phyloP scores from a whole-genome alignment of 176 grass and related monocot species.

The Urochloa ruziziensis region DNA sequence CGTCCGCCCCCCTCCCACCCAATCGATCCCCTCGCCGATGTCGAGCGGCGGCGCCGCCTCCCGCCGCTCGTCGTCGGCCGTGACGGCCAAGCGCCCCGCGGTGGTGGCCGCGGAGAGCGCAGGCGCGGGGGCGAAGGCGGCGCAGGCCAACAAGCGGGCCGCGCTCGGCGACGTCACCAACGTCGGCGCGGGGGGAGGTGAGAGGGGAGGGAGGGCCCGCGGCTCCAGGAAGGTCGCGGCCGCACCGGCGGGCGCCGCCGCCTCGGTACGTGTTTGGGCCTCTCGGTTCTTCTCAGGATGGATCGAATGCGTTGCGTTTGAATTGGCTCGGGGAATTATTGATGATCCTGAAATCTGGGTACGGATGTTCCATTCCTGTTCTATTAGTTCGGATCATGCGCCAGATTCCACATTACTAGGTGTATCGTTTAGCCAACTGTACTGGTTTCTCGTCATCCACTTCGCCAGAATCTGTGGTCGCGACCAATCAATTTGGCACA shows the following conservation, averaged over 20 bases:
- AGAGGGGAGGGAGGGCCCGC: not conserved
- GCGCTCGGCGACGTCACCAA: constrained; percentile 83
- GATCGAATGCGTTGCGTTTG: not conserved
- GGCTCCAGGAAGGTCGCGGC: constrained; percentile 27
- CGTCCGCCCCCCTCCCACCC: not conserved
- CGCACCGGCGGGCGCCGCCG: not conserved
- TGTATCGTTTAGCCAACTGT: not conserved
- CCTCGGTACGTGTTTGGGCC: not conserved
- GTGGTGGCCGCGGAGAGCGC: constrained; percentile 31
- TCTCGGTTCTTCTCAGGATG: not conserved
- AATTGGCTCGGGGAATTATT: not conserved
- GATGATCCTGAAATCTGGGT: not conserved
- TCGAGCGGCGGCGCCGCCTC: constrained; percentile 29
- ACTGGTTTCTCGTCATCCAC: not conserved
- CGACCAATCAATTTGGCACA: not conserved
- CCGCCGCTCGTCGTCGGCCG: constrained; percentile 38
- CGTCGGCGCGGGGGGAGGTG: not conserved
- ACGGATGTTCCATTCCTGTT: not conserved
- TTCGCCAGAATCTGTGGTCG: not conserved
- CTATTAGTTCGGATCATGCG: not conserved
- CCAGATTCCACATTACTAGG: not conserved
- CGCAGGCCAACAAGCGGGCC: constrained; percentile 83
- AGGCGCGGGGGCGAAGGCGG: not conserved
- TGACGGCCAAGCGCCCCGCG: constrained; percentile 55
- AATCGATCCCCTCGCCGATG: constrained; percentile 21